These are phyloP conservation scores for Gypsophila paniculata DNA, from an alignment of 179 eudicot species.

Conservation along the genomic window DNA sequence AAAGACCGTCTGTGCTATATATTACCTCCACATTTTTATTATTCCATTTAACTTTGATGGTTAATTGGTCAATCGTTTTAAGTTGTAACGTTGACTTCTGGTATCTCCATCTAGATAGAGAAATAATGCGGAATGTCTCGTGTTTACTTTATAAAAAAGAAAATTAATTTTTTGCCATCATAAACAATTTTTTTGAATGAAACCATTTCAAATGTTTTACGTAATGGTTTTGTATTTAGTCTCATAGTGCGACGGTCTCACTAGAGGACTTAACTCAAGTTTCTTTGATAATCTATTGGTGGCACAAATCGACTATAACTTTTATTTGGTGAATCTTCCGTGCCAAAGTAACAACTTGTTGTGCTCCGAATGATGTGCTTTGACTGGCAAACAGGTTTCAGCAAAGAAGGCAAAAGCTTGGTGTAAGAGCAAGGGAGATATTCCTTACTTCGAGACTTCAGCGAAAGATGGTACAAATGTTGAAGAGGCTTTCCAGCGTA, in stretches of 20 bases:
- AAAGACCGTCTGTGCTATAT: not conserved
- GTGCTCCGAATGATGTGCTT: slow-evolving; percentile 9
- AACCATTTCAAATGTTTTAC: too few species aligned
- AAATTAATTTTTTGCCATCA: too few species aligned
- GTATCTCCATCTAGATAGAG: too few species aligned
- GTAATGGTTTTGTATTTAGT: too few species aligned
- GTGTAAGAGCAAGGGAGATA: slow-evolving; percentile 59
- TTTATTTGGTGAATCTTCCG: not conserved
- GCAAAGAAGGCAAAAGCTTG: slow-evolving; percentile 67
- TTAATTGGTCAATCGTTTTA: too few species aligned
- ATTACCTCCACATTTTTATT: too few species aligned
- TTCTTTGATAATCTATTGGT: not conserved
- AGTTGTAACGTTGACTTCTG: too few species aligned
- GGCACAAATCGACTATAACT: not conserved
- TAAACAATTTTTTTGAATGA: too few species aligned
- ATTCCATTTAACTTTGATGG: too few species aligned
- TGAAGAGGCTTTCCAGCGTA: slow-evolving; percentile 65
- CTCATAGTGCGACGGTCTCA: too few species aligned
- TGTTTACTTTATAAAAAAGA: too few species aligned
- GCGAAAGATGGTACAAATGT: slow-evolving; percentile 73
- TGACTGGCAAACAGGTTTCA: slow-evolving; percentile 44
- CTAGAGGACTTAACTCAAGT: not conserved
- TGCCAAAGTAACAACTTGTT: not conserved
- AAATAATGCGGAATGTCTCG: too few species aligned
- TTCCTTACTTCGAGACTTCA: slow-evolving; percentile 67